These are phyloP conservation scores for Corymbia maculata DNA, from an alignment of 345 rosid genomes.

Conservation along the genomic window DNA sequence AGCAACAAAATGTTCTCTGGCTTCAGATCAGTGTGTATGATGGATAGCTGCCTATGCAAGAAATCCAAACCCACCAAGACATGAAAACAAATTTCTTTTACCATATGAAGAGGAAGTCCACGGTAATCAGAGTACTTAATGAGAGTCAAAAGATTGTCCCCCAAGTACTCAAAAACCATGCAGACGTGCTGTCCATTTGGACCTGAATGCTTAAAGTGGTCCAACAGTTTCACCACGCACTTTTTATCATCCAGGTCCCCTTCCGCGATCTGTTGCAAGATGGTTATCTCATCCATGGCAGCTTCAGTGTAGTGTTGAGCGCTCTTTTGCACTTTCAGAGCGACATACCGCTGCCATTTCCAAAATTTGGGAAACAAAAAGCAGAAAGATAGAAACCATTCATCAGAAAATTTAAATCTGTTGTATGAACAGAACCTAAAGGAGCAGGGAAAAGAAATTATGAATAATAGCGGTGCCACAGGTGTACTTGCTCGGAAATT, in stretches of 20 bases:
- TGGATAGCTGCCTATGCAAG: conserved; percentile 67
- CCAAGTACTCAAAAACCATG: conserved; percentile 75
- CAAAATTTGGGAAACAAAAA: background rate
- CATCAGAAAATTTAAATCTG: background rate
- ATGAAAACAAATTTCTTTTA: conserved; percentile 50
- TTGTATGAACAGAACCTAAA: background rate
- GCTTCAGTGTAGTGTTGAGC: conserved; percentile 76
- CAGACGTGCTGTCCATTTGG: conserved; percentile 76
- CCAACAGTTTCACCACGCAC: conserved; percentile 67
- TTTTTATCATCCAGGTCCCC: conserved; percentile 56
- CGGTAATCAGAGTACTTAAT: conserved; percentile 52
- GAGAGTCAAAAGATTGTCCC: conserved; percentile 61
- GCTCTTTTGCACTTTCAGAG: conserved; percentile 64
- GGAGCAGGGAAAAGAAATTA: background rate
- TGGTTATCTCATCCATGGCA: conserved; percentile 73
- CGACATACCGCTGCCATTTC: conserved; percentile 40
- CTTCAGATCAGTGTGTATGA: conserved; percentile 66
- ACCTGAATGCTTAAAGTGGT: conserved; percentile 74
- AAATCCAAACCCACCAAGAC: conserved; percentile 57
- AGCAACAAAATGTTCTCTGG: conserved; percentile 59
- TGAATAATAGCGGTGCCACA: background rate
- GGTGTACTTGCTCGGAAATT: background rate
- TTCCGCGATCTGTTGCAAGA: conserved; percentile 59
- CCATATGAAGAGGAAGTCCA: conserved; percentile 47
- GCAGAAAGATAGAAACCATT: background rate